These are phyloP conservation scores for Phytophthora sojae DNA, from an alignment of 352 stramenopile species.

Conservation along the genomic window DNA sequence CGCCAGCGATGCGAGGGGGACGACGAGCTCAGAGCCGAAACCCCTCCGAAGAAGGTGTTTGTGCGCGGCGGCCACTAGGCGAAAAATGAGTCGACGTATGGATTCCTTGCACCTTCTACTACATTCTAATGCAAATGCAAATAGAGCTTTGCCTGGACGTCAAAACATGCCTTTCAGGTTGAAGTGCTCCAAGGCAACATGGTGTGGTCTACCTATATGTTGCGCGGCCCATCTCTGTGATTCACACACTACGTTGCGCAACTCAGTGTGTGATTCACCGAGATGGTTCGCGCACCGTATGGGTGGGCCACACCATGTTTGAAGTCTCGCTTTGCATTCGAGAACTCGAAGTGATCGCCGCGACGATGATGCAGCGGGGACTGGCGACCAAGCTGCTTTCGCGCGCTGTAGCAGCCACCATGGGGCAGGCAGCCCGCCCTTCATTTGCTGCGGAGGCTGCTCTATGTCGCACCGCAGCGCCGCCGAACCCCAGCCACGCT, in stretches of 20 bases:
- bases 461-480: not conserved
- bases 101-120: not conserved
- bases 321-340: not conserved
- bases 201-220: too few species aligned
- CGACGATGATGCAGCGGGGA: conserved; percentile 26
- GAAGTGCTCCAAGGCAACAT: not conserved
- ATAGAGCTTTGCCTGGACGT: conserved; percentile 3
- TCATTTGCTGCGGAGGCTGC: not conserved
- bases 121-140: not conserved
- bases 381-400: conserved; percentile 24
- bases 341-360: conserved; percentile 5
- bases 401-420: conserved; percentile 11
- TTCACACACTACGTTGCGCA: too few species aligned
- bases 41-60: conserved; percentile 37
- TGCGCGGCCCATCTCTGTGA: too few species aligned
- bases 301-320: too few species aligned
- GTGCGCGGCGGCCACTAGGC: conserved; percentile 21
- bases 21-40: conserved; percentile 66
- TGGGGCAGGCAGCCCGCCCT: not conserved
- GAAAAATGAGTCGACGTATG: not conserved
- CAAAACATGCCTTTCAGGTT: not conserved
- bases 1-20: conserved; percentile 84
- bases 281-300: too few species aligned
- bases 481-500: conserved; percentile 1
- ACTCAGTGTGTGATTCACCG: too few species aligned